Evolutionary conservation across 2,329 filamentous ascomycete species (phyloP), one percentile per base, ranked within the genome.

Genomic region (Tolypocladium tropicale): DNA sequence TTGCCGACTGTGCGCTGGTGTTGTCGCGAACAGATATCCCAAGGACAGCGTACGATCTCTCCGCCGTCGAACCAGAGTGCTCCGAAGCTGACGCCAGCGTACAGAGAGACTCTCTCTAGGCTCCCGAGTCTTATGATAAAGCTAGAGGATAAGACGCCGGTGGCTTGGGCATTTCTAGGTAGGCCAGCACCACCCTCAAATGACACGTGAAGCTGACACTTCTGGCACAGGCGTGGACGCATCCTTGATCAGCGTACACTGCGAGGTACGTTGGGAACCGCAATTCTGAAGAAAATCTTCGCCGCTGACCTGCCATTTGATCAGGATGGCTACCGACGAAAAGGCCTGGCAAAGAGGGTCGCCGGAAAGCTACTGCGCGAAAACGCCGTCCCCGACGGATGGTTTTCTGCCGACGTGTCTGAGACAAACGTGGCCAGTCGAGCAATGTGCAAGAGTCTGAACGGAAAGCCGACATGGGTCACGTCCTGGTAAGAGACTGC

Each of bases 81-180:
- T 18, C 3, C 23, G 9, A 23, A n/a, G 9, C 14, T 2, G 12
- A 23, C 4, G 41, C 41, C 4, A 2, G 21, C 21, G 6, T 12
- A 25, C 14, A 43, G 43, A 59, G 67, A 73, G 11, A 78, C 70
- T 14, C 65, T 80, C 30, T 62, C 70, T 57, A 64, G 66, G 25
- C 70, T 79, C 46, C 78, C 78, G 2, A 81, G 74, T 58, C 66
- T 74, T 39, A 71, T 74, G 1, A 68, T 84, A 23, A 76, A 77
- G 54, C 64, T 73, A 0, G 63, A 68, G 1, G 74, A 78, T 21
- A 75, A 73, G 1, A 76, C 70, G 1, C 76, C 79, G 0, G 70
- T 89, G 6, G 82, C 84, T 0, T 90, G 86, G 86, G 80, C 78
- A 0, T 87, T 89, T 53, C 65, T 82, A 5, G 76, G 77, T 74